A percentile compares a stretch with the other conserved stretches of the same genome.
Evolutionary conservation across 352 stramenopile genomes (phyloP).

Genomic region (Globisporangium solare): DNA sequence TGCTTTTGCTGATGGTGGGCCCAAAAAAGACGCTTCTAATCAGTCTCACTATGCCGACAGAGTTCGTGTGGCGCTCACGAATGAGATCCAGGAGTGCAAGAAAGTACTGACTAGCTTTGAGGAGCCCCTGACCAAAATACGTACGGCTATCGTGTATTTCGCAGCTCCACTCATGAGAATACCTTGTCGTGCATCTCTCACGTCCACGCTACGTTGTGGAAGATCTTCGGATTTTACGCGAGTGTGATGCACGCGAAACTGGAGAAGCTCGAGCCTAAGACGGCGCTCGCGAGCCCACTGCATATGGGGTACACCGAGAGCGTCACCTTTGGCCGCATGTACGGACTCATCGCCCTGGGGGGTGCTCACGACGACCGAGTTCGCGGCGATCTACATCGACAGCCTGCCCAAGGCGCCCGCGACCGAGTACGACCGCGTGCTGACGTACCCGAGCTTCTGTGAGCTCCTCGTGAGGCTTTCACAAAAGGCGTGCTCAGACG

Average conservation of each 20-base stretch:
- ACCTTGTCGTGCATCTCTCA: background rate
- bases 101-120: slow-evolving; percentile 56
- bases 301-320: slow-evolving; percentile 72
- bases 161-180: background rate
- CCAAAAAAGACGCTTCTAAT: background rate
- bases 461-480: slow-evolving; percentile 64
- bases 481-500: slow-evolving; percentile 35
- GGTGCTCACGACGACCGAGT: slow-evolving; percentile 75
- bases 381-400: slow-evolving; percentile 71
- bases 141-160: background rate
- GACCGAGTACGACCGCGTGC: slow-evolving; percentile 56
- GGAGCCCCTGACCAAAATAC: slow-evolving; percentile 52
- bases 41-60: slow-evolving; percentile 12
- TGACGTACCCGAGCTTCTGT: slow-evolving; percentile 59
- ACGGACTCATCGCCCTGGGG: slow-evolving; percentile 73
- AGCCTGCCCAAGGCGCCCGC: slow-evolving; percentile 47
- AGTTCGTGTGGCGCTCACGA: slow-evolving; percentile 30
- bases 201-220: background rate
- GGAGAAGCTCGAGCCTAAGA: slow-evolving; percentile 64
- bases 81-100: slow-evolving; percentile 67
- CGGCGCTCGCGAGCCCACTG: slow-evolving; percentile 30
- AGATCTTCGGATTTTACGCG: slow-evolving; percentile 65
- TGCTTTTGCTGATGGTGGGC: background rate
- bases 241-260: slow-evolving; percentile 41
- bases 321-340: slow-evolving; percentile 63